Evolutionary conservation across 305 asterid species (phyloP).

Genomic region (Solanum aculeatissimum): DNA sequence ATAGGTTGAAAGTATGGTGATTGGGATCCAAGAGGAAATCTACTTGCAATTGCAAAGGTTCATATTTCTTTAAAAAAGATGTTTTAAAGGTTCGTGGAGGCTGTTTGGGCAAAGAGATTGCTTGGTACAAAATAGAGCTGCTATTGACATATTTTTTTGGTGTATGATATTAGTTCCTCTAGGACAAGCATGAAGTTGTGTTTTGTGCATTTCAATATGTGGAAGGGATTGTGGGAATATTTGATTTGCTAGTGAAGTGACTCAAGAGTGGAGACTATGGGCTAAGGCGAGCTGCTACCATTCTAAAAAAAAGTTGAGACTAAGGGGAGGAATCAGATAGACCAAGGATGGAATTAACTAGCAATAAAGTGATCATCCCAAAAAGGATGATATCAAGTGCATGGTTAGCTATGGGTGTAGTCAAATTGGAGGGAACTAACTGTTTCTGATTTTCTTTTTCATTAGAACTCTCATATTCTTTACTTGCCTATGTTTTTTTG

Average conservation of each 20-base stretch:
- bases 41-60: neutral
- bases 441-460: neutral
- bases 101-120: neutral
- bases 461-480: neutral
- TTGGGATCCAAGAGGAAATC: neutral
- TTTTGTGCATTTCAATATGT: neutral
- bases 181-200: neutral
- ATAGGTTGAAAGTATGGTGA: neutral
- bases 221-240: neutral
- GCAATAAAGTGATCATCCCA: neutral
- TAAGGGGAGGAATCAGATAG: neutral
- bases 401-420: neutral
- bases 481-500: neutral
- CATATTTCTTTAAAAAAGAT: neutral
- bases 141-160: neutral
- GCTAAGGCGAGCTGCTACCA: neutral
- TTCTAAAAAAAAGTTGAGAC: neutral
- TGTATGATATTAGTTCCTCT: neutral
- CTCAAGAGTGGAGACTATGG: neutral
- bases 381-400: neutral
- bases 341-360: neutral
- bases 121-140: neutral
- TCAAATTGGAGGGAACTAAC: neutral
- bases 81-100: neutral
- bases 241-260: neutral